A percentile compares a stretch with the other conserved stretches of the same genome.
Evolutionary conservation across 2,329 filamentous ascomycete species (phyloP).

Genomic region (Penicillium olsonii): DNA sequence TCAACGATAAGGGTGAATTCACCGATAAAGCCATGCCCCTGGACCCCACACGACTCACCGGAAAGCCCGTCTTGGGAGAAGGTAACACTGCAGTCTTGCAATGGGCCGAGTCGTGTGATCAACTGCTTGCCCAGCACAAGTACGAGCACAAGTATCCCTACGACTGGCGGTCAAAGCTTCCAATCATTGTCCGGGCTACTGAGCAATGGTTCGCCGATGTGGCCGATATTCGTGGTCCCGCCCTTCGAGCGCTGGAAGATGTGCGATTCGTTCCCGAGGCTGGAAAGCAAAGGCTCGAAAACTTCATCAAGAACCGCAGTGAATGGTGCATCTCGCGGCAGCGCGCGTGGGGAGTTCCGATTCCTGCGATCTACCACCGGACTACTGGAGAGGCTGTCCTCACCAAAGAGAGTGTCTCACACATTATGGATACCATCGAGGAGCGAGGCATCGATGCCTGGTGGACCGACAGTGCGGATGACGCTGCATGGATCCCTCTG

Average conservation of each 20-base stretch:
- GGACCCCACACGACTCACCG: conserved; percentile 66
- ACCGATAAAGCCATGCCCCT: conserved; percentile 76
- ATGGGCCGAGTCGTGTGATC: conserved; percentile 60
- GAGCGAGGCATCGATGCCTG: conserved; percentile 84
- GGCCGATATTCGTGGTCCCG: conserved; percentile 73
- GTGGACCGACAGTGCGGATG: conserved; percentile 81
- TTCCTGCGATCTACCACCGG: conserved; percentile 79
- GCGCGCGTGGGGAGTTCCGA: conserved; percentile 93
- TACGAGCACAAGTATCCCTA: conserved; percentile 95
- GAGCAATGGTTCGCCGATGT: conserved; percentile 98
- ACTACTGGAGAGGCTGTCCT: conserved; percentile 73
- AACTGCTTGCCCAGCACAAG: conserved; percentile 69
- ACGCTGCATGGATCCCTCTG: conserved; percentile 73
- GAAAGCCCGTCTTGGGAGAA: conserved; percentile 69
- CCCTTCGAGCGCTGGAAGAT: conserved; percentile 67
- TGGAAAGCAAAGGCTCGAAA: conserved; percentile 73
- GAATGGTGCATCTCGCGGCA: conserved; percentile 99
- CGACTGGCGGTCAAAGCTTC: conserved; percentile 94
- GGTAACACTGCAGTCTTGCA: conserved; percentile 71
- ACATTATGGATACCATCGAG: conserved; percentile 78
- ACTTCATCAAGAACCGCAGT: conserved; percentile 81
- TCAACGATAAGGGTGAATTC: conserved; percentile 79
- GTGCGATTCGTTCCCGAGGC: conserved; percentile 78
- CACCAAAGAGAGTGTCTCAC: conserved; percentile 73
- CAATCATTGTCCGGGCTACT: conserved; percentile 87